A percentile compares a stretch with the other conserved stretches of the same genome.
Evolutionary conservation across 257 asterid genomes (phyloP).

Genomic region (Datura wrightii): DNA sequence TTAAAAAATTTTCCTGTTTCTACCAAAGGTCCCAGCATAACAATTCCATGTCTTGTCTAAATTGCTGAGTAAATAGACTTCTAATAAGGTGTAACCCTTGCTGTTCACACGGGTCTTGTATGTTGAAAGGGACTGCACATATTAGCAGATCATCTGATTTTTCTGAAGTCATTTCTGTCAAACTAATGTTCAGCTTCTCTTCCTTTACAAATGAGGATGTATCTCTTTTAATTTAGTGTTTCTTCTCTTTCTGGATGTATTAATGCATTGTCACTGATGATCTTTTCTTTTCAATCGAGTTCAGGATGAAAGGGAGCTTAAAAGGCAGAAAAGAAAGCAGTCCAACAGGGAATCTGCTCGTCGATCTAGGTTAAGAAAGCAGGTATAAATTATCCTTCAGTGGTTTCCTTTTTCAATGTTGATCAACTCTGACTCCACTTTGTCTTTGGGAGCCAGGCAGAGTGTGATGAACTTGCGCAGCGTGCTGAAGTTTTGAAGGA

Average conservation of each 20-base stretch:
- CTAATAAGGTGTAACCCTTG: slow-evolving; percentile 21
- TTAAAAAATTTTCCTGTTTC: not conserved
- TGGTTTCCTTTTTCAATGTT: not conserved
- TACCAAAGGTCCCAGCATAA: not conserved
- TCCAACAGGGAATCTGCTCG: slow-evolving; percentile 93
- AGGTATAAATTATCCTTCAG: slow-evolving; percentile 50
- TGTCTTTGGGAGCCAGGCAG: slow-evolving; percentile 63
- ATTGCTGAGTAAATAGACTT: not conserved
- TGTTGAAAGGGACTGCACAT: slow-evolving; percentile 1
- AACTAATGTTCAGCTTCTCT: not conserved
- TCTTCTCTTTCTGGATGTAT: slow-evolving; percentile 8
- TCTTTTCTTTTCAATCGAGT: slow-evolving; percentile 16
- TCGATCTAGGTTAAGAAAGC: slow-evolving; percentile 83
- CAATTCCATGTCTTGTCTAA: not conserved
- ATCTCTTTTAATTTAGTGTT: not conserved
- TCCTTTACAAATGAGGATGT: not conserved
- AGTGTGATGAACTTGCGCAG: slow-evolving; percentile 92
- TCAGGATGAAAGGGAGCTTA: slow-evolving; percentile 89
- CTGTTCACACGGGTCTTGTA: not conserved
- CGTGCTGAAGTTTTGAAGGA: slow-evolving; percentile 78
- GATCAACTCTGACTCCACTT: slow-evolving; percentile 28
- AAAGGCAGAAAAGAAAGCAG: slow-evolving; percentile 85
- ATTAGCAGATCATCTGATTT: not conserved
- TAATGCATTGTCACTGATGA: slow-evolving; percentile 25
- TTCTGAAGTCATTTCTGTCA: slow-evolving; percentile 1